Percentiles rank a stretch among this genome's conserved stretches.
Evolutionary conservation across 2,329 filamentous ascomycete species (phyloP).

Genomic region (Myriosclerotinia scirpicola): DNA sequence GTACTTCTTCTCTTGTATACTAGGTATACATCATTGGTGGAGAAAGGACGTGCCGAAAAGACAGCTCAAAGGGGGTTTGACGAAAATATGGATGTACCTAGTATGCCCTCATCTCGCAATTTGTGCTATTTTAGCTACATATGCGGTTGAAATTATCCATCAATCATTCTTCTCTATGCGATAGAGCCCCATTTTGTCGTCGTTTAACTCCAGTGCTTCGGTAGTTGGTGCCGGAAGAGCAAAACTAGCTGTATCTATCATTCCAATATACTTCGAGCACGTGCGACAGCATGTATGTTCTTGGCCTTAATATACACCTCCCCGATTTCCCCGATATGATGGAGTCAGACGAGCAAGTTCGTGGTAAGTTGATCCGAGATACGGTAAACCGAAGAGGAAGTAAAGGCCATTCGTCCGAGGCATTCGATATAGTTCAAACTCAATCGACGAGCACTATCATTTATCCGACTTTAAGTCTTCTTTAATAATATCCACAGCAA

Average conservation of each 20-base stretch:
- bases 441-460: not conserved
- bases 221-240: not conserved
- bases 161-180: not conserved
- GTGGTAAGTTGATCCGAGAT: slow-evolving; percentile 1
- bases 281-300: not conserved
- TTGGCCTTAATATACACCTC: slow-evolving; percentile 6
- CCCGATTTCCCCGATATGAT: not conserved
- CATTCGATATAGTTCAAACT: not conserved
- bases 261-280: slow-evolving; percentile 3
- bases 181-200: not conserved
- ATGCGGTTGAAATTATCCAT: slow-evolving; percentile 6
- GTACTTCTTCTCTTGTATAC: no score
- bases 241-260: not conserved
- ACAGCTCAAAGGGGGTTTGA: not conserved
- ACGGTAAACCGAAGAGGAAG: not conserved
- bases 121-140: slow-evolving; percentile 8
- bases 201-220: not conserved
- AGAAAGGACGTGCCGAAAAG: not conserved
- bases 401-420: slow-evolving; percentile 10
- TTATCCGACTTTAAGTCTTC: slow-evolving; percentile 28
- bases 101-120: not conserved
- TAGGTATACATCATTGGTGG: not conserved
- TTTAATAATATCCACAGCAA: slow-evolving; percentile 38
- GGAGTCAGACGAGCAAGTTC: not conserved
- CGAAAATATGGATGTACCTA: not conserved